A percentile compares a stretch with the other conserved stretches of the same genome.
Conservation (phyloP, 2,329 filamentous ascomycete species). For the Fusarium longipes region DNA sequence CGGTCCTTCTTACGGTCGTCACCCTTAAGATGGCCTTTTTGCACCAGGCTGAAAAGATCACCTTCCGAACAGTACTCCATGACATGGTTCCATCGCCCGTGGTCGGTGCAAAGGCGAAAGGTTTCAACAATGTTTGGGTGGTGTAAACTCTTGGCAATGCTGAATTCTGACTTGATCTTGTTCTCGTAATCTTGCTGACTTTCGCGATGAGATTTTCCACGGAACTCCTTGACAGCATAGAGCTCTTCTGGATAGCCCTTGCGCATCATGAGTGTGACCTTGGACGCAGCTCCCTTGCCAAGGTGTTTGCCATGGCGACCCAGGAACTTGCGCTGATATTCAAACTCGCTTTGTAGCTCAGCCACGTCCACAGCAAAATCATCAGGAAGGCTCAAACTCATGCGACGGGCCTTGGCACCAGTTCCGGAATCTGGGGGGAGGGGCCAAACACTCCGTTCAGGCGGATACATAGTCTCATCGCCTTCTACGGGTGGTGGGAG, state of each 20-base stretch:
- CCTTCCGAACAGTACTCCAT: constrained; percentile 92
- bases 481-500: constrained; percentile 29
- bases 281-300: constrained; percentile 84
- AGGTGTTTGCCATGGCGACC: constrained; percentile 79
- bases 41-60: constrained; percentile 80
- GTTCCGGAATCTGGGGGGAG: constrained; percentile 76
- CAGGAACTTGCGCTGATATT: constrained; percentile 75
- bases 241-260: constrained; percentile 73
- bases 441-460: constrained; percentile 65
- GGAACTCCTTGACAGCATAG: constrained; percentile 90
- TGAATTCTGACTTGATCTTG: constrained; percentile 92
- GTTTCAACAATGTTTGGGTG: constrained; percentile 91
- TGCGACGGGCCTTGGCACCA: constrained; percentile 80
- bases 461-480: constrained; percentile 49
- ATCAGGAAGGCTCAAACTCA: constrained; percentile 79
- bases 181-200: constrained; percentile 80
- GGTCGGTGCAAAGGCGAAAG: constrained; percentile 77
- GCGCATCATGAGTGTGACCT: constrained; percentile 82
- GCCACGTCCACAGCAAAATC: constrained; percentile 78
- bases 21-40: constrained; percentile 73
- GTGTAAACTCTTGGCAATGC: constrained; percentile 84
- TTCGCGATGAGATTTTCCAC: constrained; percentile 76
- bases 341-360: constrained; percentile 76
- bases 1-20: constrained; percentile 76
- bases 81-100: constrained; percentile 85